phyloP scores from a whole-genome alignment of 441 rosid genomes.

The Populus hybrid region DNA sequence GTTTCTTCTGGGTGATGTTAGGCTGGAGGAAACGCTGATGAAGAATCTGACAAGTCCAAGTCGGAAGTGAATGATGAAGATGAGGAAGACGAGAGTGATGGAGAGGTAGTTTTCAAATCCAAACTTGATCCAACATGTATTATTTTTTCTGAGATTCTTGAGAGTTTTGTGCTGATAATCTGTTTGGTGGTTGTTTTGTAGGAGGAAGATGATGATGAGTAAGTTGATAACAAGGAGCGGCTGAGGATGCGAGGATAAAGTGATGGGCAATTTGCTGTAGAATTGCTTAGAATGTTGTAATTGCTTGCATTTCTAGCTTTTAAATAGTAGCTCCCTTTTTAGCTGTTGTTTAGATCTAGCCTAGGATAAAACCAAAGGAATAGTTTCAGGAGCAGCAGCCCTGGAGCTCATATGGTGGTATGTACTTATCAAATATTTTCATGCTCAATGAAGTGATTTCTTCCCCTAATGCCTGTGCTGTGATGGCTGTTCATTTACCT shows the following conservation, averaged over 20 bases:
- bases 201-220: slow-evolving; percentile 58
- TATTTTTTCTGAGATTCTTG: neutral
- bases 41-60: slow-evolving; percentile 72
- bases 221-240: slow-evolving; percentile 9
- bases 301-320: slow-evolving; percentile 7
- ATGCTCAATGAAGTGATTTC: neutral
- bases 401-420: slow-evolving; percentile 2
- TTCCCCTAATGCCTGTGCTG: too few relatives aligned
- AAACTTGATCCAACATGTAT: neutral
- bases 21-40: slow-evolving; percentile 63
- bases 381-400: slow-evolving; percentile 2
- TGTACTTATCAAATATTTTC: slow-evolving; percentile 14
- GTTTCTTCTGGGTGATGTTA: neutral
- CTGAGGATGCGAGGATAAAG: slow-evolving; percentile 11
- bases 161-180: neutral
- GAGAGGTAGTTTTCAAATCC: slow-evolving; percentile 39
- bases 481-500: neutral
- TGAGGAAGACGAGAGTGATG: slow-evolving; percentile 41
- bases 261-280: neutral
- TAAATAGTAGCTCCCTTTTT: slow-evolving; percentile 5
- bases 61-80: slow-evolving; percentile 72
- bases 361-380: slow-evolving; percentile 17
- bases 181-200: neutral
- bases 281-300: slow-evolving; percentile 17
- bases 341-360: slow-evolving; percentile 16